Base-by-base conservation (phyloP, 2,329 filamentous ascomycete genomes). In the Apiospora saccharicola region DNA sequence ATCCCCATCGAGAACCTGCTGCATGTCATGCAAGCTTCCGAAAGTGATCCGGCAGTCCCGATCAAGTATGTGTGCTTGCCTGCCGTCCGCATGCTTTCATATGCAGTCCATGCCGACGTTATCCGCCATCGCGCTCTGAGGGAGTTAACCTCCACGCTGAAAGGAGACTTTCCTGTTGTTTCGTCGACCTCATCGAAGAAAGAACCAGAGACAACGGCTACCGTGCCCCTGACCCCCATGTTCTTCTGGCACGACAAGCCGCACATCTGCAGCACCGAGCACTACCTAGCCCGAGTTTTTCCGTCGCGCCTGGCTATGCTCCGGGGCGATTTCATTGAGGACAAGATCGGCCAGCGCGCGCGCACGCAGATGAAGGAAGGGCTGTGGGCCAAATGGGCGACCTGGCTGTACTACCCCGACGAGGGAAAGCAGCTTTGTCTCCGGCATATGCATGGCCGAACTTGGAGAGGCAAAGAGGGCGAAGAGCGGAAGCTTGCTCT, bases 171-270 rank as follows among this genome's bases (percentile, higher is more conserved):
- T 71, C 72, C 71, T 4, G 74, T 74, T 13, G 57, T 68, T 41
- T 4, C 57, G 12, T 41, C 57, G 8, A n/a, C 19, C 2, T 64
- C 34, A 13, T 49, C 46, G 1, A 19, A 22, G 26, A 7, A 30
- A 10, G 19, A 47, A 19, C 7, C 19, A n/a, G 57, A 24, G 30
- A 8, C 34, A 19, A n/a, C 6, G 12, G 6, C 67, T 6, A 70
- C 68, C 6, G 67, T 89, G 0, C 85, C 86, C 0, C 77, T 90
- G 53, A 89, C 88, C 0, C 88, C 88, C 0, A 81, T 90, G 71
- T 90, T 89, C 79, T 88, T 89, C 75, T 90, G 88, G 88, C 87
- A 89, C 71, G 88, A 90, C 73, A 90, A 90, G 75, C 87, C 88
- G 0, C 88, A 90, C 71, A 73, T 90, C 2, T 87, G 85, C 0